Conservation (phyloP, 352 stramenopile species). For the Pythium aristosporum region DNA sequence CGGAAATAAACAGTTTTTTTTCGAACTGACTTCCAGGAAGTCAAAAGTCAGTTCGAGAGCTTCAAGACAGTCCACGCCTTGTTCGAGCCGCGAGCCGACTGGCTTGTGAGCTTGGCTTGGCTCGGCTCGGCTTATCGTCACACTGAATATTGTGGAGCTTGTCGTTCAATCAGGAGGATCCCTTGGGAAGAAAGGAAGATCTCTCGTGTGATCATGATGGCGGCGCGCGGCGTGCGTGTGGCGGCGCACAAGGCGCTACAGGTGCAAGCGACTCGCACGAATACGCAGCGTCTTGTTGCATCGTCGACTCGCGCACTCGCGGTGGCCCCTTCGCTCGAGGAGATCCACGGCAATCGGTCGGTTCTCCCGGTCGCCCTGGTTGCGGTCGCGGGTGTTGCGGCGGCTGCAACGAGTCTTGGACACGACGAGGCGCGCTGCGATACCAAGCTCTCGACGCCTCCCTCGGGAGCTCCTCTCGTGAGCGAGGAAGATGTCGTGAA, state of each 20-base stretch:
- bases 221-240: background rate
- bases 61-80: slow-evolving; percentile 3
- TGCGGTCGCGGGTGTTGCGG: background rate
- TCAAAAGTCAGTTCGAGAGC: slow-evolving; percentile 12
- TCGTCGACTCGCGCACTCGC: background rate
- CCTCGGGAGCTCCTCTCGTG: background rate
- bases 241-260: slow-evolving; percentile 12
- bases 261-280: background rate
- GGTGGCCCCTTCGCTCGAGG: background rate
- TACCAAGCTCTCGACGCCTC: slow-evolving; percentile 5
- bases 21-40: slow-evolving; percentile 5
- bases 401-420: background rate
- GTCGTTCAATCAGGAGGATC: background rate
- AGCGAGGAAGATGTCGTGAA: slow-evolving; percentile 15
- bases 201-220: background rate
- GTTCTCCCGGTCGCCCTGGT: background rate
- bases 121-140: background rate
- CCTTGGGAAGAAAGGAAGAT: background rate
- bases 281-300: background rate
- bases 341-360: slow-evolving; percentile 1
- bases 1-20: slow-evolving; percentile 1
- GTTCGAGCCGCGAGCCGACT: slow-evolving; percentile 1
- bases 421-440: slow-evolving; percentile 16
- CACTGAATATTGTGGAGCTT: background rate
- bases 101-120: background rate